phyloP scores from a whole-genome alignment of 176 grass and related monocot genomes.

The Neostapfia colusana region DNA sequence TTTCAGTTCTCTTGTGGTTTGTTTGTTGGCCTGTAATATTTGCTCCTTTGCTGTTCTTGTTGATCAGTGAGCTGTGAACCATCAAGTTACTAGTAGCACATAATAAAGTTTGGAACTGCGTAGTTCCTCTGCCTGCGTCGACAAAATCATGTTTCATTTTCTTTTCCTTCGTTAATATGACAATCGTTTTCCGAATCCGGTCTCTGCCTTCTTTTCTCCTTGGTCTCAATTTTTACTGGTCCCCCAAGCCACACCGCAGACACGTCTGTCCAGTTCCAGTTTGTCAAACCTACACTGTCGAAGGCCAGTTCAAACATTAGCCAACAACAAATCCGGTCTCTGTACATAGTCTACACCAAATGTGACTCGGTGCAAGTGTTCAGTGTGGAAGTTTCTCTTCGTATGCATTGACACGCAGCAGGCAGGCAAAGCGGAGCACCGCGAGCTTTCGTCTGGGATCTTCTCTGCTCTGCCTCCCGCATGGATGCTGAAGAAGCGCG shows the following conservation, averaged over 20 bases:
- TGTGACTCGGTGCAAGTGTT: not conserved
- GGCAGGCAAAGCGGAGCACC: not conserved
- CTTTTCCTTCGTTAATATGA: not conserved
- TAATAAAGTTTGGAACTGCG: constrained; percentile 30
- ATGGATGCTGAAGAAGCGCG: not conserved
- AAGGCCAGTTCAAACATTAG: not conserved
- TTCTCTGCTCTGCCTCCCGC: not conserved
- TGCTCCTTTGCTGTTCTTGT: not conserved
- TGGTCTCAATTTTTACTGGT: not conserved
- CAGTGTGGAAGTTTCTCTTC: not conserved
- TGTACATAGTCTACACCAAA: not conserved
- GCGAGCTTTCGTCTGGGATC: not conserved
- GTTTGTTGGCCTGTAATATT: constrained; percentile 5
- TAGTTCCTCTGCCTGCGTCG: not conserved
- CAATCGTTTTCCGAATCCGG: not conserved
- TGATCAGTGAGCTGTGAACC: not conserved
- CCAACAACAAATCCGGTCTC: not conserved
- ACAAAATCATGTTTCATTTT: constrained; percentile 18
- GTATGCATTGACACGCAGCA: not conserved
- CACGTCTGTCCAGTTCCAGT: no score
- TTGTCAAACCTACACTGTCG: not conserved
- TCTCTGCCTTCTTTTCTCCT: not conserved
- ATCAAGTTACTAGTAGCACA: not conserved
- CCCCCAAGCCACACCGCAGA: no score
- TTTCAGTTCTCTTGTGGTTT: not conserved